These are phyloP conservation scores for Phlebiopsis gigantea DNA, from an alignment of 768 basidiomycete species.

Conservation along the genomic window DNA sequence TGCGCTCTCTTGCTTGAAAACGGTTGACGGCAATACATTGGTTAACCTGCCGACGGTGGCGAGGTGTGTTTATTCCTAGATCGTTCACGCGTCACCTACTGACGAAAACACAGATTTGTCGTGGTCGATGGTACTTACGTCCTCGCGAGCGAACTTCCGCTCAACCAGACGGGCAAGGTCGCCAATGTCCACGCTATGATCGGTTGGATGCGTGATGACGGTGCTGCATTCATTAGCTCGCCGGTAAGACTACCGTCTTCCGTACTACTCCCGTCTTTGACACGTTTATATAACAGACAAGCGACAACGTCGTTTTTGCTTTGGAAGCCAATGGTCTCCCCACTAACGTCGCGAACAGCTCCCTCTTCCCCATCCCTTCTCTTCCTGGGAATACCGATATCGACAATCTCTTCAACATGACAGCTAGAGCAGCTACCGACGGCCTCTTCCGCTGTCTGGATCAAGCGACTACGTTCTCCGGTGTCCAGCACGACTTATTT, in stretches of 20 bases:
- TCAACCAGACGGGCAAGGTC: slow-evolving; percentile 34
- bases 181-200: slow-evolving; percentile 43
- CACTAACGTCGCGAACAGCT: slow-evolving; percentile 15
- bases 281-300: slow-evolving; percentile 14
- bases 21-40: slow-evolving; percentile 29
- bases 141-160: slow-evolving; percentile 30
- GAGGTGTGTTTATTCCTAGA: slow-evolving; percentile 23
- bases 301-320: slow-evolving; percentile 18
- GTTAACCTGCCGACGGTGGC: slow-evolving; percentile 29
- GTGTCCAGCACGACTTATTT: slow-evolving; percentile 36
- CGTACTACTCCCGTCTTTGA: no score
- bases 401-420: slow-evolving; percentile 42
- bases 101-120: slow-evolving; percentile 56
- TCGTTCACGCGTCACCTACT: not conserved
- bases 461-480: slow-evolving; percentile 43
- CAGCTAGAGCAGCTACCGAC: slow-evolving; percentile 38
- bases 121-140: slow-evolving; percentile 54
- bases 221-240: slow-evolving; percentile 39
- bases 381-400: slow-evolving; percentile 27
- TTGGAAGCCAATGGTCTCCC: slow-evolving; percentile 20
- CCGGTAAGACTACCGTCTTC: slow-evolving; percentile 25
- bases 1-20: slow-evolving; percentile 34
- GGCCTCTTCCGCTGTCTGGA: slow-evolving; percentile 44
- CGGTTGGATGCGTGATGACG: slow-evolving; percentile 49
- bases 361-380: slow-evolving; percentile 36